phyloP scores from a whole-genome alignment of 805 yeast species.

The Metschnikowia lunata region DNA sequence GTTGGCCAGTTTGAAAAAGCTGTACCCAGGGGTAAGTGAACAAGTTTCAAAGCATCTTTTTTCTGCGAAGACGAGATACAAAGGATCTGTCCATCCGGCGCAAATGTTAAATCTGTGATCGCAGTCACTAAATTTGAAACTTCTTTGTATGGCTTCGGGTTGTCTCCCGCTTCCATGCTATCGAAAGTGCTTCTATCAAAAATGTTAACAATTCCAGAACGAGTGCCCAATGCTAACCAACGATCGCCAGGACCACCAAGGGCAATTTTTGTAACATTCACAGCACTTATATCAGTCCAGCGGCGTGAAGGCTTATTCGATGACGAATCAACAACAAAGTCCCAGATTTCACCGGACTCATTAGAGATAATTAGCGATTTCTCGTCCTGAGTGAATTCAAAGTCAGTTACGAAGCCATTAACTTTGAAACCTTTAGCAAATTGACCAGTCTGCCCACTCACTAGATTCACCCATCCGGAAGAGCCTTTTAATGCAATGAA shows the following conservation, averaged over 20 bases:
- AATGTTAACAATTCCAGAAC: constrained; percentile 83
- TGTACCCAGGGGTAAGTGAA: constrained; percentile 81
- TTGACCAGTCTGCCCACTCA: constrained; percentile 76
- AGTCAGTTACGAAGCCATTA: constrained; percentile 82
- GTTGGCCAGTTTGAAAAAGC: constrained; percentile 97
- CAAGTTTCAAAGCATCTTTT: constrained; percentile 80
- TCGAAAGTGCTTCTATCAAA: constrained; percentile 53
- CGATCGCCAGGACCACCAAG: constrained; percentile 67
- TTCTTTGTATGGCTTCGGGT: constrained; percentile 52
- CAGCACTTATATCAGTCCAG: constrained; percentile 86
- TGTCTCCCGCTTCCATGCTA: constrained; percentile 1
- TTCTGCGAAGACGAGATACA: constrained; percentile 81
- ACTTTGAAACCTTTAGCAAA: constrained; percentile 84
- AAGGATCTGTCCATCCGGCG: constrained; percentile 84
- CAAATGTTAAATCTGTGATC: constrained; percentile 67
- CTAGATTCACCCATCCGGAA: constrained; percentile 85
- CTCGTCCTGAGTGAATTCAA: constrained; percentile 56
- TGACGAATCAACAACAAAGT: constrained; percentile 43
- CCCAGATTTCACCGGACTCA: constrained; percentile 85
- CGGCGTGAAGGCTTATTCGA: constrained; percentile 40
- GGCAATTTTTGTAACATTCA: constrained; percentile 74
- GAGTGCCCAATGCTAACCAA: constrained; percentile 86
- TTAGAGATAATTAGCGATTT: constrained; percentile 53
- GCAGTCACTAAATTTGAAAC: constrained; percentile 80
- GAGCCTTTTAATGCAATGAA: constrained; percentile 75